These are phyloP conservation scores for Cyamopsis tetragonoloba DNA, from an alignment of 306 rosid genomes.

Conservation along the genomic window DNA sequence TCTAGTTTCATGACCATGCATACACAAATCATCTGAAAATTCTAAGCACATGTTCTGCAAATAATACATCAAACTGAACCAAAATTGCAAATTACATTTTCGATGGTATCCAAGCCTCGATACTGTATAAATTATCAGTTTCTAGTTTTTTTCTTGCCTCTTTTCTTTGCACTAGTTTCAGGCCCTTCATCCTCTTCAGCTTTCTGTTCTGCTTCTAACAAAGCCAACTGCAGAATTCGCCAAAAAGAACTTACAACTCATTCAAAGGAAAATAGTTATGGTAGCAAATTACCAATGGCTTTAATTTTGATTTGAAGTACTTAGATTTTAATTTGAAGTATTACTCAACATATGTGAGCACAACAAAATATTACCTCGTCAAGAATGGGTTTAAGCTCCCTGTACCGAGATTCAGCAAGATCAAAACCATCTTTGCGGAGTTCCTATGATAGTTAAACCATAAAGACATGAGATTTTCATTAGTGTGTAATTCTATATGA, in stretches of 20 bases:
- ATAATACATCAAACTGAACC: slow-evolving; percentile 29
- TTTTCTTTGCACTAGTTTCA: slow-evolving; percentile 64
- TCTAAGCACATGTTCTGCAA: neutral
- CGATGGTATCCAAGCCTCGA: neutral
- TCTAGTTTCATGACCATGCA: slow-evolving; percentile 25
- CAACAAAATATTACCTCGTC: slow-evolving; percentile 69
- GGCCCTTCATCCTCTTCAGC: slow-evolving; percentile 86
- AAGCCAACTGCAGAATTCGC: slow-evolving; percentile 60
- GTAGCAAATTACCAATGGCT: neutral
- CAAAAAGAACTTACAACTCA: neutral
- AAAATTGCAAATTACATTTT: slow-evolving; percentile 39
- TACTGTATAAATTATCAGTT: slow-evolving; percentile 27
- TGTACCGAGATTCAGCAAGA: slow-evolving; percentile 81
- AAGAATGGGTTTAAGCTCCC: slow-evolving; percentile 94
- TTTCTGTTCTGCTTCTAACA: slow-evolving; percentile 89
- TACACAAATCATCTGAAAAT: neutral
- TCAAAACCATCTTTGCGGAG: slow-evolving; percentile 98
- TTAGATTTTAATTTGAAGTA: neutral
- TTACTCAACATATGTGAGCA: neutral
- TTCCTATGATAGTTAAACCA: slow-evolving; percentile 50
- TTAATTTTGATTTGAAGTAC: neutral
- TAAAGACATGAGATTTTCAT: neutral
- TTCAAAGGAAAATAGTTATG: neutral
- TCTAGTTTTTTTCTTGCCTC: slow-evolving; percentile 82
- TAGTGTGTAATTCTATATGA: neutral